Base-by-base conservation (phyloP, 495 filamentous ascomycete genomes). In the Hypoxylon lenormandii region DNA sequence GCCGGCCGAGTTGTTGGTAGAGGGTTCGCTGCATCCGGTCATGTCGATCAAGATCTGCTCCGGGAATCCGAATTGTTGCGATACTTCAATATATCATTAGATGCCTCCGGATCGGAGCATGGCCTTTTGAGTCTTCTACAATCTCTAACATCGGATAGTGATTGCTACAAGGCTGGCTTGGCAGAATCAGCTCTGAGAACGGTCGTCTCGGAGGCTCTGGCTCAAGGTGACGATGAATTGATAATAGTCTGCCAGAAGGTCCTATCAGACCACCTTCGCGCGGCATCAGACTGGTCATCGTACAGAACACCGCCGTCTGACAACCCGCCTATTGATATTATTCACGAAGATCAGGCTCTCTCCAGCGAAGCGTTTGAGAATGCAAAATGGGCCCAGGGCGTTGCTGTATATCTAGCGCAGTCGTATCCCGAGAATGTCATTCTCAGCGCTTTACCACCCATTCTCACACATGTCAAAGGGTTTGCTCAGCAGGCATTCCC, bases 1-100 rank as follows among this genome's bases (percentile, higher is more conserved):
- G 91, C 90, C 38, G 93, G 90, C 5, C 85, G 88, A 54, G 90
- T 93, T 13, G 82, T 98, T 19, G 95, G 95, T 16, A 86, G 92
- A 69, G 89, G 92, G 0, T 98, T 93, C 78, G 88, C 90, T 45
- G 84, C 90, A 3, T 91, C 88, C 49, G 92, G 92, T 15, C 79
- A 86, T 60, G 83, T 91, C 18, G 84, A 85, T 28, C 74, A 75
- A 50, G 82, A 85, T 38, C 79, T 91, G 59, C 74, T 87, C 0
- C 82, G 81, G 11, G 89, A 91, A 61, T 86, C 84, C 22, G 80
- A 77, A 12, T 76, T 89, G 7, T 75, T 81, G 19, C 74, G 83
- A 47, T 82, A 86, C 62, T 80, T 77, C 50, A 76, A 81, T 49
- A 57, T 80, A 10, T 71, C 81, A 10, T 62, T 65, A 10, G 75